A percentile compares a stretch with the other conserved stretches of the same genome.
Conservation (phyloP, 345 rosid species). For the Syzygium grande region DNA sequence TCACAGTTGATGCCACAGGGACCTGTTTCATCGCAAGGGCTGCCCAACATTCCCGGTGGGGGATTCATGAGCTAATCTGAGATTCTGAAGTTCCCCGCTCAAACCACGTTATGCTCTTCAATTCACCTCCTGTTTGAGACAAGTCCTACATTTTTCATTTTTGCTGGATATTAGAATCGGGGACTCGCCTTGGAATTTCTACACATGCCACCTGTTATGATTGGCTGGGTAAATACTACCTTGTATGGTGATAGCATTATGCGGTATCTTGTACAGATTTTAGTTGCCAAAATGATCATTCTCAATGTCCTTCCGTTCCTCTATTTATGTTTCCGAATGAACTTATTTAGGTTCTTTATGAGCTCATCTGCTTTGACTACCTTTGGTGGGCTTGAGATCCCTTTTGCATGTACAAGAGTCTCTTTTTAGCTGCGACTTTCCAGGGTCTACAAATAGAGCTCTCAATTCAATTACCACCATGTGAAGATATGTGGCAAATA, state of each 20-base stretch:
- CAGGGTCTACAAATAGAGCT: not conserved
- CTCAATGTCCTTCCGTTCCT: not conserved
- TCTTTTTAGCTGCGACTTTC: not conserved
- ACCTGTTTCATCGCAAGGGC: constrained; percentile 66
- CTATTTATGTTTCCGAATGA: not conserved
- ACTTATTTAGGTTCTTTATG: not conserved
- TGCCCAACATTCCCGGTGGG: constrained; percentile 64
- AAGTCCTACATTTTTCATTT: not conserved
- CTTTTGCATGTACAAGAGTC: not conserved
- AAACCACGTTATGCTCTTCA: not conserved
- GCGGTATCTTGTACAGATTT: not conserved
- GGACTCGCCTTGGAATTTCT: not conserved
- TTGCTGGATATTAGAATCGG: not conserved
- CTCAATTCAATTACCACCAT: not conserved
- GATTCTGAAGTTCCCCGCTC: not conserved
- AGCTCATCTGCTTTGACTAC: not conserved
- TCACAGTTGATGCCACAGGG: constrained; percentile 55
- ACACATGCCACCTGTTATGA: not conserved
- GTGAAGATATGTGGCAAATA: not conserved
- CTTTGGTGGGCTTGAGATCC: not conserved
- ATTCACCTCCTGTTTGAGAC: not conserved
- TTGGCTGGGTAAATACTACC: not conserved
- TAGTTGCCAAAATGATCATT: not conserved
- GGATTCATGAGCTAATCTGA: constrained; percentile 39
- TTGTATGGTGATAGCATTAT: not conserved